These are phyloP conservation scores for Hygrocybe punicea DNA, from an alignment of 768 basidiomycete genomes.

Conservation along the genomic window DNA sequence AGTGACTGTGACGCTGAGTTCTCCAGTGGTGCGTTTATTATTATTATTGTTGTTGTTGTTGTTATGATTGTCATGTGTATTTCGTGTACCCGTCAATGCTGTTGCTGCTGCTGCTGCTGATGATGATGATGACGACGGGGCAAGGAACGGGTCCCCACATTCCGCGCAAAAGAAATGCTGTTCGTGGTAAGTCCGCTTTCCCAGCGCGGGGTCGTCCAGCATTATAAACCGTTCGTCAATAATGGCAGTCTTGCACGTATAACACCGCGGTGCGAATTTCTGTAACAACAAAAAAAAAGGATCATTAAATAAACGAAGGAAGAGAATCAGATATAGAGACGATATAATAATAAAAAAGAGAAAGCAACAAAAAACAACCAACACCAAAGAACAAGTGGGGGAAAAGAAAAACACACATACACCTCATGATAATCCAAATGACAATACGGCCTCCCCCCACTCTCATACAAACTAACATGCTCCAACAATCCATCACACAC, in stretches of 20 bases:
- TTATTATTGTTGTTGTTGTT: too few relatives aligned
- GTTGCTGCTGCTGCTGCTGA: too few relatives aligned
- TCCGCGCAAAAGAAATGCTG: constrained; percentile 98
- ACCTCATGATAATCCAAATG: constrained; percentile 98
- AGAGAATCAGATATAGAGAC: background rate
- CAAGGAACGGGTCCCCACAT: constrained; percentile 94
- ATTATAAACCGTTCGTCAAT: constrained; percentile 96
- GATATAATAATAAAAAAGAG: background rate
- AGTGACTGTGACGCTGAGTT: constrained; percentile 53
- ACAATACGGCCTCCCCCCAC: constrained; percentile 84
- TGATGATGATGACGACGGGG: constrained; percentile 45
- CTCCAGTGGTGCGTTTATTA: constrained; percentile 17
- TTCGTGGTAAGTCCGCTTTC: constrained; percentile 86
- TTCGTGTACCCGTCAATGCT: too few relatives aligned
- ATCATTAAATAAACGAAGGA: too few relatives aligned
- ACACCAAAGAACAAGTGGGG: too few relatives aligned
- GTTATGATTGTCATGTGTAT: too few relatives aligned
- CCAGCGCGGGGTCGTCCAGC: constrained; percentile 81
- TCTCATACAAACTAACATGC: constrained; percentile 90
- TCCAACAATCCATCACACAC: constrained; percentile 80
- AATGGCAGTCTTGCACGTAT: constrained; percentile 92
- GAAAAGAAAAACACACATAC: constrained; percentile 29
- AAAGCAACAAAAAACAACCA: constrained; percentile 12
- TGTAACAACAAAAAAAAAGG: constrained; percentile 28
- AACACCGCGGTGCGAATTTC: constrained; percentile 90